These are phyloP conservation scores for Cephalotrichum gorgonifer DNA, from an alignment of 2,329 filamentous ascomycete species.

Conservation along the genomic window DNA sequence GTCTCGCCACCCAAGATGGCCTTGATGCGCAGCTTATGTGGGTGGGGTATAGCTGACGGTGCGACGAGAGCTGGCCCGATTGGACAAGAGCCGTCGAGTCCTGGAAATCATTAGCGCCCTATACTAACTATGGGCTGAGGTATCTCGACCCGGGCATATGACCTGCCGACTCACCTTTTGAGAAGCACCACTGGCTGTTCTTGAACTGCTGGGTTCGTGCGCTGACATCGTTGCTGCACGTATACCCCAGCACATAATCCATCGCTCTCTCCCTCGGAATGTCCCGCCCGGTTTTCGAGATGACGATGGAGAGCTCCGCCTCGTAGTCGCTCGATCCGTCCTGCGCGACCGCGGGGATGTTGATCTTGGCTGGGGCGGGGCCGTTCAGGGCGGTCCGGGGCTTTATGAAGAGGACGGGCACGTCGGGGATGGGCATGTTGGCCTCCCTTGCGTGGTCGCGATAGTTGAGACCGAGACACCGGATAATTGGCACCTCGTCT, in stretches of 20 bases:
- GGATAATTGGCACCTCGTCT: slow-evolving; percentile 54
- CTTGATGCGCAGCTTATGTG: slow-evolving; percentile 43
- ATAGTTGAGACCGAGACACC: slow-evolving; percentile 64
- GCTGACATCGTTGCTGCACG: slow-evolving; percentile 69
- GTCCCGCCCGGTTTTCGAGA: slow-evolving; percentile 56
- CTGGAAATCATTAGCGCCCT: neutral
- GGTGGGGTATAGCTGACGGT: slow-evolving; percentile 40
- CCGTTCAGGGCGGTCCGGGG: slow-evolving; percentile 55
- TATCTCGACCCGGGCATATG: no score
- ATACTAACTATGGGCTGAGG: no score
- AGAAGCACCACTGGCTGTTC: slow-evolving; percentile 59
- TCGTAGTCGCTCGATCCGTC: slow-evolving; percentile 51
- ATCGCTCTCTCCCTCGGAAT: slow-evolving; percentile 56
- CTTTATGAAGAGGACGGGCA: slow-evolving; percentile 58
- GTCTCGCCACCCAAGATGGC: slow-evolving; percentile 49
- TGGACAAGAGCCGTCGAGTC: slow-evolving; percentile 67
- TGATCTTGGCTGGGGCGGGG: slow-evolving; percentile 21
- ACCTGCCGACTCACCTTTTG: slow-evolving; percentile 45
- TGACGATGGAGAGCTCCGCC: slow-evolving; percentile 65
- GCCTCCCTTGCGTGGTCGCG: slow-evolving; percentile 61
- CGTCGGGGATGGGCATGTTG: slow-evolving; percentile 55
- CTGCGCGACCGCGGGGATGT: neutral
- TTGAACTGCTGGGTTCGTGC: slow-evolving; percentile 65
- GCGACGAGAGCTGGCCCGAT: slow-evolving; percentile 63
- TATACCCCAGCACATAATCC: slow-evolving; percentile 63